Base-by-base conservation (phyloP, 140 eudicot species). In the Artemisia princeps region DNA sequence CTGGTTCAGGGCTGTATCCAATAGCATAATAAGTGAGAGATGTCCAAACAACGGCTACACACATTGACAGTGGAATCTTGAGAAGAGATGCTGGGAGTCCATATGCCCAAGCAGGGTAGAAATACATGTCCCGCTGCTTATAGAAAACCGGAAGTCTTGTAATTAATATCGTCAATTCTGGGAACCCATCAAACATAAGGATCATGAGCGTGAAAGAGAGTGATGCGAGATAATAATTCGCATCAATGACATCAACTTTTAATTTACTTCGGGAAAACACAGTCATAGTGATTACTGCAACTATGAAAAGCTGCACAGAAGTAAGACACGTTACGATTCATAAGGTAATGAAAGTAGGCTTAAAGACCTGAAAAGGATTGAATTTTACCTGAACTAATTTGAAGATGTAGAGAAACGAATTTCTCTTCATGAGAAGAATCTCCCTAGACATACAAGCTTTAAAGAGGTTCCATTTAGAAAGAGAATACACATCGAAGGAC, bases 51-150 rank as follows among this genome's bases (percentile, higher is more conserved):
- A 80, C 7, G 62, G 88, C 69, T 71, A 62, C 81, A 53, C 82
- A 66, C 13, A 85, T n/a, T 48, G 92, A 82, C 3, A 79, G 12
- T 6, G 94, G 92, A 59, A 79, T 55, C 74, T 85, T 85, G 54
- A 85, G 78, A 48, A 85, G 73, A 53, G 83, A 71, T 64, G 85
- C 78, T 58, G 94, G 88, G 73, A 85, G 77, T 30, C 84, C 84
- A 37, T 82, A 85, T 9, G 88, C 88, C 94, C 94, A 85, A 55
- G 94, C 88, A 23, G 94, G 94, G 68, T 82, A 82, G 67, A 85
- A 85, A 79, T 59, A 75, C 76, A 85, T 65, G 55, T 85, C 94
- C 72, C 88, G 80, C 58, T 85, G 94, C 64, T 82, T 82, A 77
- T 77, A 85, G 75, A 82, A 85, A 72, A 82, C 83, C 20, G 88